Conservation (phyloP, 495 filamentous ascomycete genomes). For the Hypoxylon fuscum region DNA sequence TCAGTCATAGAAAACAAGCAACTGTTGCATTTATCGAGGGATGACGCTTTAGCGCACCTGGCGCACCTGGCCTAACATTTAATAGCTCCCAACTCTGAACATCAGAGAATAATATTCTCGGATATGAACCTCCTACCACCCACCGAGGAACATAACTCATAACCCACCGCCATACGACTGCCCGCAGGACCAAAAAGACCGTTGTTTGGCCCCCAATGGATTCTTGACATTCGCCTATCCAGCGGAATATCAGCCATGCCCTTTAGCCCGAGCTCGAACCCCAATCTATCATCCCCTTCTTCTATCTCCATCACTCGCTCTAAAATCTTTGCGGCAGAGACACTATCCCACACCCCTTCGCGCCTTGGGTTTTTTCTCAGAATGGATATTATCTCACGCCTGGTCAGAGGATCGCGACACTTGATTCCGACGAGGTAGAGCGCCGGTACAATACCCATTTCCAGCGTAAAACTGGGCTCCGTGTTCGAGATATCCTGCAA, state of each 20-base stretch:
- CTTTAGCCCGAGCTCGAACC: conserved; percentile 1
- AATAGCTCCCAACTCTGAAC: too few relatives aligned
- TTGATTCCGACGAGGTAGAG: conserved; percentile 47
- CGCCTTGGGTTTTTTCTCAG: conserved; percentile 42
- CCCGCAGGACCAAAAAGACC: not conserved
- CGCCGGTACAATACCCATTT: conserved; percentile 30
- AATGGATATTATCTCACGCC: conserved; percentile 38
- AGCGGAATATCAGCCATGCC: conserved; percentile 7
- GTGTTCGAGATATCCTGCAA: conserved; percentile 9
- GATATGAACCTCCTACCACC: not conserved
- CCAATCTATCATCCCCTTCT: conserved; percentile 9
- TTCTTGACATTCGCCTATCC: not conserved
- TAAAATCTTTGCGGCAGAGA: conserved; percentile 39
- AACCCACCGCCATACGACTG: not conserved
- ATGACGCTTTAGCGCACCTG: too few relatives aligned
- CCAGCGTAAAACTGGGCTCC: conserved; percentile 31
- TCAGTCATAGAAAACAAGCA: not conserved
- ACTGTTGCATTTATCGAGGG: not conserved
- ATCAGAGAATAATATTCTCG: not conserved
- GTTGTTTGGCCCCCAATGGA: conserved; percentile 12
- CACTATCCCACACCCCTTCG: conserved; percentile 49
- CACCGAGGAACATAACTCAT: not conserved
- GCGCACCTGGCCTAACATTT: too few relatives aligned
- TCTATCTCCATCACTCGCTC: conserved; percentile 46
- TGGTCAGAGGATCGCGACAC: conserved; percentile 43